Evolutionary conservation across 2,329 filamentous ascomycete species (phyloP), one percentile per base, ranked within the genome.

Genomic region (Alternaria postmessia): DNA sequence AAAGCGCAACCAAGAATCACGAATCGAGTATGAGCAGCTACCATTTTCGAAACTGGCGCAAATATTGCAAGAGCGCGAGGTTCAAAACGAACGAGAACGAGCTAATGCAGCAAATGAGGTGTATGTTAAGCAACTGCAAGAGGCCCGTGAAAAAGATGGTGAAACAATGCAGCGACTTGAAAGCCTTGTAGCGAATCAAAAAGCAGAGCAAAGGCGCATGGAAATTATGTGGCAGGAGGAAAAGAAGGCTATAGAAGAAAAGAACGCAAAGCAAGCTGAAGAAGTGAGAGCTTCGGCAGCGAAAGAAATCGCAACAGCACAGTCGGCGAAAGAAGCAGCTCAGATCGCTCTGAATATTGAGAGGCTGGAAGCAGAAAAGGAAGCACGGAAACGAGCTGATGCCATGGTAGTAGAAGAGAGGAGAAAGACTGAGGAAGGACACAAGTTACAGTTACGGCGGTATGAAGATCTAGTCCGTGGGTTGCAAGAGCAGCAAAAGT

Each of bases 21-120:
- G 30, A 1, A 3, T 20, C 11, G 55, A 34, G 36, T 32, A 42
- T 8, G 38, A 46, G 3, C 52, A 63, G 18, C 28, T 54, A 4
- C 51, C 32, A 14, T 54, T 65, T n/a, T 42, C 52, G 9, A 66
- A 20, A n/a, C 43, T 66, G 7, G 41, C 61, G 41, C 38, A 60
- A 8, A 3, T 66, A 9, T 52, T 68, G 1, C 46, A 63, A 39
- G 65, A 66, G 39, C 39, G 39, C 12, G 42, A 57, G 8, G 46
- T 26, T 3, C 28, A 53, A 41, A 24, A 4, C 14, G 56, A 62
- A 48, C 26, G 51, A 7, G 59, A 62, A 26, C 51, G 34, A 24
- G 48, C 59, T 11, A 56, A 53, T 44, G 42, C 41, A 38, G 7
- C n/a, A 18, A 28, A 34, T 20, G 57, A 65, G 16, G 24, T 8